phyloP scores from a whole-genome alignment of 805 yeast genomes.

The Teunomyces kruisii region DNA sequence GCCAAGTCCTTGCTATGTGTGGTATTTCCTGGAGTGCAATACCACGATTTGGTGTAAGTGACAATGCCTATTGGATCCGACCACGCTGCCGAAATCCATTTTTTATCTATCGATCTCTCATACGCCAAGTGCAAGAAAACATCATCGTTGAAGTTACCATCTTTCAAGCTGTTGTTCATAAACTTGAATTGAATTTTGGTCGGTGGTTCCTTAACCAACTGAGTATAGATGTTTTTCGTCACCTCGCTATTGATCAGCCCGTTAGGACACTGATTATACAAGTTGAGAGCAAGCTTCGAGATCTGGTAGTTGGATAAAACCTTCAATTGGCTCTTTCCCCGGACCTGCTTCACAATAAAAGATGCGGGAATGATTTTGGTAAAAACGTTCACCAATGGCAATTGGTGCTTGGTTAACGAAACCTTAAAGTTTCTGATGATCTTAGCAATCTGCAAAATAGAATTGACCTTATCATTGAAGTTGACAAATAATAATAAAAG shows the following conservation, averaged over 20 bases:
- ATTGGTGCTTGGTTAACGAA: constrained; percentile 34
- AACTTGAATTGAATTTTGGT: constrained; percentile 36
- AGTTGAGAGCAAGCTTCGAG: constrained; percentile 47
- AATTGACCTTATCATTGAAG: constrained; percentile 40
- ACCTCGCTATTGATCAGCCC: constrained; percentile 11
- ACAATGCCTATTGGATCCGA: constrained; percentile 76
- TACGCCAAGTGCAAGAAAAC: constrained; percentile 83
- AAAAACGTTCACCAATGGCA: constrained; percentile 39
- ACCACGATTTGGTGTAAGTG: constrained; percentile 66
- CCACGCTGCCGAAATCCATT: constrained; percentile 89
- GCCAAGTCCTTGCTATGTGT: constrained; percentile 24
- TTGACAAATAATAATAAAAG: constrained; percentile 52
- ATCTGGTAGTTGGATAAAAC: constrained; percentile 35
- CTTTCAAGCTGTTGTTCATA: constrained; percentile 21
- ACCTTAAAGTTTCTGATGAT: constrained; percentile 48
- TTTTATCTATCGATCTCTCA: constrained; percentile 74
- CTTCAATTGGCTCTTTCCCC: constrained; percentile 16
- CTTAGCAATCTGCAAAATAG: constrained; percentile 47
- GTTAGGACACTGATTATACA: constrained; percentile 59
- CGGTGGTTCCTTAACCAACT: constrained; percentile 39
- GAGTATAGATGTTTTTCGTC: constrained; percentile 24
- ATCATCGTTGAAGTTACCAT: constrained; percentile 52
- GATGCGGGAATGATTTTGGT: constrained; percentile 35
- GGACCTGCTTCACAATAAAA: constrained; percentile 20
- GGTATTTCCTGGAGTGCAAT: constrained; percentile 29